Evolutionary conservation across 306 rosid species (phyloP), one percentile per base, ranked within the genome.

Genomic region (Morella rubra): DNA sequence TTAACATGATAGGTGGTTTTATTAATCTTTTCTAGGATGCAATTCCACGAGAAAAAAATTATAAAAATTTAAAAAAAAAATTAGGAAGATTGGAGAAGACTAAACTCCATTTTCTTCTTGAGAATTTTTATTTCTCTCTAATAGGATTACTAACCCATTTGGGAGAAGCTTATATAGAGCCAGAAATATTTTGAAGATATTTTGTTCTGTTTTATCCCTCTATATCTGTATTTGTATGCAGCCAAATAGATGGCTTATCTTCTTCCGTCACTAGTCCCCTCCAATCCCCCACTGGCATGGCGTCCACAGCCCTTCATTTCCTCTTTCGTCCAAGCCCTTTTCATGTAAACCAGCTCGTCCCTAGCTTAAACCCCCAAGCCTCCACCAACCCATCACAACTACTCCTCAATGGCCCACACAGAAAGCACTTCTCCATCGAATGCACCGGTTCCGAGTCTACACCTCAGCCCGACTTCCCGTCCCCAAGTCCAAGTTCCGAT

Each of bases 221-320:
- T 46, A 50, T 1, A 52, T 65, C 40, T 18, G 41, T 41, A 11
- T 8, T 15, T 65, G 4, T 8, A 40, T 44, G 53, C 4, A 45
- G 73, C 73, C 60, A 77, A 55, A 68, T 47, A 64, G 60, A 64
- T 42, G 44, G 78, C 87, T 87, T 88, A 86, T 89, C 94, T 75
- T 67, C 75, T 69, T 68, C 7, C 68, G 61, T 72, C 68, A 41
- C 18, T 27, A 42, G 7, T 59, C 9, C 44, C 69, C 79, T 52
- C 74, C 32, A 46, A 15, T 65, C 42, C 76, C 52, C 70, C 74
- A 46, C 71, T 74, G 50, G 44, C 75, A 93, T 93, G 98, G 97
- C 98, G 81, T 90, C 91, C 58, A 59, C 86, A 76, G 64, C 83
- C 73, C 76, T 87, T 67, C 88, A 71, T 6, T 53, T 84, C 74